Evolutionary conservation across 78 protist genomes (phyloP), one percentile per base, ranked within the genome.

Genomic region (Emiliania huxleyi): DNA sequence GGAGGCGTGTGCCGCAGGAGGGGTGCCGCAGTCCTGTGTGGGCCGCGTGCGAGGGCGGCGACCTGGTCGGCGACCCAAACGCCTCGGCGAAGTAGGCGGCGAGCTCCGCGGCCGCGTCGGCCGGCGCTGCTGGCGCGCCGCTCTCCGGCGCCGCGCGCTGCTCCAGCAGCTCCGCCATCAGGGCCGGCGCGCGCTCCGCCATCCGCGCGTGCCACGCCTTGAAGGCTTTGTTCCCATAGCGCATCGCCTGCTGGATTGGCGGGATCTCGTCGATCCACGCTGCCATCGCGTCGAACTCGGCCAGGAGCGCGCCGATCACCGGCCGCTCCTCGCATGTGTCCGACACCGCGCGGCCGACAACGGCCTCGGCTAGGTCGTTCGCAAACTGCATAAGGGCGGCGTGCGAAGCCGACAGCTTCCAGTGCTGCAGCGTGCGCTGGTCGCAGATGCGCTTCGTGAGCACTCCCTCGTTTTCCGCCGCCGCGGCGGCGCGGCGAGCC

Each of bases 151-250:
- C n/a, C n/a, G n/a, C n/a, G 1, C 8, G 87, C 87, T 21, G 44
- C 87, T 91, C 93, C 62, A 87, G 38, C 21, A 38, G 43, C 15
- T 69, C 42, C 12, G 40, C 5, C 35, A 25, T 33, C 37, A 48
- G 73, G 38, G 11, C 48, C 5, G 44, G 42, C 37, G 90, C 40
- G 6, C 8, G 19, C 43, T n/a, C 90, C 73, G 38, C 2, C 46
- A 37, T 4, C 23, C 43, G 11, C 44, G 71, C 73, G 23, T 77
- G 46, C 94, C 93, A 96, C 25, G 71, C 88, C 37, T 93, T 38
- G 88, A 94, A 97, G 25, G 97, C 99, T 35, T 92, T 81, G 87
- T 97, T 97, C n/a, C 99, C 99, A 56, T 95, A 97, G 43, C 99
- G 91, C 93, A 56, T 83, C 56, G 94, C 93, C 71, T 94, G 95